Percentiles rank a stretch among this genome's conserved stretches.
phyloP scores from a whole-genome alignment of 2,329 filamentous ascomycete genomes.

The Venturia effusa region DNA sequence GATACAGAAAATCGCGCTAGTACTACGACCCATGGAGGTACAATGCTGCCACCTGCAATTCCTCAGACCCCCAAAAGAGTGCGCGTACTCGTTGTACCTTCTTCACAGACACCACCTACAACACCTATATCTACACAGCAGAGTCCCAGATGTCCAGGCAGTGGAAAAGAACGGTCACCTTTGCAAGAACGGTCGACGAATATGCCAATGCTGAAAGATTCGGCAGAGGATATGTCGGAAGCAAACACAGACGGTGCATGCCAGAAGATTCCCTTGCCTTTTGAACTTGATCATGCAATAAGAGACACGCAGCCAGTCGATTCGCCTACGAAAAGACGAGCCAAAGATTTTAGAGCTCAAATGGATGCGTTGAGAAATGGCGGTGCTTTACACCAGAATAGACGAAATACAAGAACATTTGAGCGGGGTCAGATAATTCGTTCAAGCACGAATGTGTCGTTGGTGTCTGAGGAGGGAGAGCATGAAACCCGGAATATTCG shows the following conservation, averaged over 20 bases:
- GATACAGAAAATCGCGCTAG: too few species aligned
- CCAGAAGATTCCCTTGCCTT: neutral
- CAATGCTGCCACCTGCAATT: neutral
- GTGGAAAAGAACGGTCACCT: neutral
- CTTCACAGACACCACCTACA: constrained; percentile 5
- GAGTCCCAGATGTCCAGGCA: neutral
- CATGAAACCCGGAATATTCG: neutral
- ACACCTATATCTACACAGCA: constrained; percentile 3
- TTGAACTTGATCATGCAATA: neutral
- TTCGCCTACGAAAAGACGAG: constrained; percentile 1
- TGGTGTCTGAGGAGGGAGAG: neutral
- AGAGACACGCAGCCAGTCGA: neutral
- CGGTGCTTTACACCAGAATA: neutral
- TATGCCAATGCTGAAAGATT: neutral
- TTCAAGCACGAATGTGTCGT: neutral
- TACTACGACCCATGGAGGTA: neutral
- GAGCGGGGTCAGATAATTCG: neutral
- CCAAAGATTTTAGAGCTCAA: neutral
- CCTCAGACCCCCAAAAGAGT: constrained; percentile 2
- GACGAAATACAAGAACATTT: neutral
- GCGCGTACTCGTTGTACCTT: neutral
- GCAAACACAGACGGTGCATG: neutral
- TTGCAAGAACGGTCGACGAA: neutral
- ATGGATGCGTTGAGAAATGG: neutral
- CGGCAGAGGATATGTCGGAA: neutral